Evolutionary conservation across 1,284 basidiomycete species (phyloP), one percentile per base, ranked within the genome.

Genomic region (Cryptococcus deneoformans): DNA sequence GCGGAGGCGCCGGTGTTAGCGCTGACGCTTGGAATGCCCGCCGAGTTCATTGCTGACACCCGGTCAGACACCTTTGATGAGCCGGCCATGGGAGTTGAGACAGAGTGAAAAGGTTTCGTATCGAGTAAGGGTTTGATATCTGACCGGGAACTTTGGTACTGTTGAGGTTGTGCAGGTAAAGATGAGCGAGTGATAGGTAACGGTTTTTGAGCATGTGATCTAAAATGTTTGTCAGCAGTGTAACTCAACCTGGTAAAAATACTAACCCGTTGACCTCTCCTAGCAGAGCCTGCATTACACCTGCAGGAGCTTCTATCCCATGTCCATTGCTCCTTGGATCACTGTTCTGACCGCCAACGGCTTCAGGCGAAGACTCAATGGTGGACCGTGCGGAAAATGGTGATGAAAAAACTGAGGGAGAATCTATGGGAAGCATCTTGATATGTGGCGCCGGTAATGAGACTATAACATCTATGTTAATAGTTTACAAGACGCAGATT

Each of bases 331-430:
- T 29, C 29, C 29, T 29, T 29, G 29, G 29, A 16, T 35, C 44
- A 29, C 34, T 57, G 34, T 37, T 55, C 61, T 55, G 50, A 61
- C 57, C 61, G 53, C 51, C 37, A 43, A 56, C 34, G 35, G 60
- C 59, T 29, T 75, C 72, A 14, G 72, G 70, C 12, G 71, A 71
- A 1, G 72, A 69, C 1, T 68, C 57, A 38, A 66, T 61, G 11
- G 69, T 70, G 3, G 72, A 73, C 24, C 65, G 60, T 9, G 62
- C 53, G 10, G 70, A 71, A 52, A 70, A 72, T 10, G 71, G 70
- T 11, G 70, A 72, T 14, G 66, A 20, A 20, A 20, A 68, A 35
- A 67, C 58, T 10, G 66, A 68, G 20, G 71, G 67, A 9, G 69
- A 66, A 43, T 72, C 71, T 59, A 66, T 54, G 51, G 40, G 40